phyloP scores from a whole-genome alignment of 352 stramenopile genomes.

The Phytophthora pseudosyringae region DNA sequence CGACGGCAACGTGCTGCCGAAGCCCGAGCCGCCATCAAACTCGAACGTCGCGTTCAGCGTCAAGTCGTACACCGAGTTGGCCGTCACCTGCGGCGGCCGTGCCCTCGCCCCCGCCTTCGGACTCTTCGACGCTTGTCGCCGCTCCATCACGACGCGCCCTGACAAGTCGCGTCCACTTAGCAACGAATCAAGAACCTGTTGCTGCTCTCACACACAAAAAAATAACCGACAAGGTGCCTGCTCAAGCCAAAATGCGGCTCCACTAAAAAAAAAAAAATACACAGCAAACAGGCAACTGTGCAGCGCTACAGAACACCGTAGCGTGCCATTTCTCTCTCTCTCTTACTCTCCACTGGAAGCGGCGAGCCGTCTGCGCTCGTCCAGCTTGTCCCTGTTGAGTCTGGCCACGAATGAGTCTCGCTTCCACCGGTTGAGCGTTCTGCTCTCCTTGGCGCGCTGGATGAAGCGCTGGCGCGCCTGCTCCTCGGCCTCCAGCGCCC shows the following conservation, averaged over 20 bases:
- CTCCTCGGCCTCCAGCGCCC: slow-evolving; percentile 58
- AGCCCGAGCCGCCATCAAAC: slow-evolving; percentile 73
- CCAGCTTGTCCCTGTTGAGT: slow-evolving; percentile 81
- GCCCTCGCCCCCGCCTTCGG: slow-evolving; percentile 8
- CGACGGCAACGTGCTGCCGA: slow-evolving; percentile 61
- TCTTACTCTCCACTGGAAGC: slow-evolving; percentile 29
- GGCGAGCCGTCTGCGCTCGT: slow-evolving; percentile 49
- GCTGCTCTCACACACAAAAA: background rate
- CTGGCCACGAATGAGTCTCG: slow-evolving; percentile 81
- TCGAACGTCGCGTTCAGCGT: slow-evolving; percentile 69
- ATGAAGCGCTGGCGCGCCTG: slow-evolving; percentile 63
- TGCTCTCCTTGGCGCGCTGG: slow-evolving; percentile 54
- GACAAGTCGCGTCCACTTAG: slow-evolving; percentile 19
- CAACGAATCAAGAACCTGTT: slow-evolving; percentile 1
- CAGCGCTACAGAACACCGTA: too few species aligned
- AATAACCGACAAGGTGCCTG: slow-evolving; percentile 7
- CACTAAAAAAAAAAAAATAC: slow-evolving; percentile 4
- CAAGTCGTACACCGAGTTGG: slow-evolving; percentile 53
- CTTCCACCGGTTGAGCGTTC: slow-evolving; percentile 70
- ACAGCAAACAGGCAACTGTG: background rate
- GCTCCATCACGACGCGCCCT: slow-evolving; percentile 11
- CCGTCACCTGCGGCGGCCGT: slow-evolving; percentile 7
- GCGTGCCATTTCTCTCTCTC: background rate
- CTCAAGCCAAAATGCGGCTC: too few species aligned
- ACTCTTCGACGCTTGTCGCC: slow-evolving; percentile 9